Conservation (phyloP, 257 asterid genomes). For the Petrea volubilis region DNA sequence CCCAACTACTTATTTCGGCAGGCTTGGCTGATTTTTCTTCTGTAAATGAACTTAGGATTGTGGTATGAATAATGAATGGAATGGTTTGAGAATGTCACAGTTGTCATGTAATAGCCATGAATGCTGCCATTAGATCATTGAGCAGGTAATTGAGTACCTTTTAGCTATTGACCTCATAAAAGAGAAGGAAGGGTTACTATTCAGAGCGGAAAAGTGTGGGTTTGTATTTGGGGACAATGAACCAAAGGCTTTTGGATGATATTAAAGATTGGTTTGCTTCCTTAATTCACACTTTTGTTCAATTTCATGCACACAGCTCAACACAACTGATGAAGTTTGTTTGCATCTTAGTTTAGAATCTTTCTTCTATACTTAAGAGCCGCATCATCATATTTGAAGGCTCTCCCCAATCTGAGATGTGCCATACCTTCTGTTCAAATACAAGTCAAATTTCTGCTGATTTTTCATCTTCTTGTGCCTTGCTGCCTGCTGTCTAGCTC, state of each 20-base stretch:
- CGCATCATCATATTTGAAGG: not conserved
- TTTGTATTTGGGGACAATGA: not conserved
- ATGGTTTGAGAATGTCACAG: not conserved
- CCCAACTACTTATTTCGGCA: not conserved
- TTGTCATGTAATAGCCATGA: conserved; percentile 15
- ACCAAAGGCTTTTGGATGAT: conserved; percentile 2
- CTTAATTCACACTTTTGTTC: not conserved
- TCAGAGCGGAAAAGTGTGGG: conserved; percentile 1
- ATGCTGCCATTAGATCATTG: conserved; percentile 3
- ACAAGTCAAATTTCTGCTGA: not conserved
- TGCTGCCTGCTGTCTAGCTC: not conserved
- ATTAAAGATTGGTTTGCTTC: not conserved
- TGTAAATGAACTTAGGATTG: conserved; percentile 3
- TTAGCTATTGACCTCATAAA: not conserved
- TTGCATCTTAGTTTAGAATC: conserved; percentile 1
- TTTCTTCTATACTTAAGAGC: not conserved
- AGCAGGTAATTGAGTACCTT: conserved; percentile 8
- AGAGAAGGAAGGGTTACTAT: conserved; percentile 4
- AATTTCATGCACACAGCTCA: not conserved
- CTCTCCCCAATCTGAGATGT: not conserved
- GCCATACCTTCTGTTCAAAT: not conserved
- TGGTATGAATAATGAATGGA: not conserved
- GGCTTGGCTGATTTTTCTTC: not conserved
- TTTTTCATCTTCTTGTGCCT: not conserved
- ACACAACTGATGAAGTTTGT: not conserved